Conservation (phyloP, 371 early-diverging fungal species). For the Smittium culicis region DNA sequence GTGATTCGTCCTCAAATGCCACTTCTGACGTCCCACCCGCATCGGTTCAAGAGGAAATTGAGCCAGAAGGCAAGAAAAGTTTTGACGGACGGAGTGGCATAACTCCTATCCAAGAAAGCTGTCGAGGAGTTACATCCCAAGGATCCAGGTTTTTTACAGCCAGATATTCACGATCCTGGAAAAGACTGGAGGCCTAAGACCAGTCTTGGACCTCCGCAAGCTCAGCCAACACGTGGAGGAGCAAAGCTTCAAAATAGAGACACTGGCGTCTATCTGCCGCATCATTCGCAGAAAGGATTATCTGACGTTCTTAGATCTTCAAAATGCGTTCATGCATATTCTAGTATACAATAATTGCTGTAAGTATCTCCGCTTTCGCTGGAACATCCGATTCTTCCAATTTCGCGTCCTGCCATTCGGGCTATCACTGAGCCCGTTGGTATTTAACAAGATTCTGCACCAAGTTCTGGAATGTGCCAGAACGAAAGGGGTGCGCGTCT, state of each 20-base stretch:
- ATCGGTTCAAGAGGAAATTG: background rate
- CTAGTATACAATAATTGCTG: constrained; percentile 21
- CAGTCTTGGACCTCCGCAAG: constrained; percentile 24
- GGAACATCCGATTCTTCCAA: constrained; percentile 34
- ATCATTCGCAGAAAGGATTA: constrained; percentile 21
- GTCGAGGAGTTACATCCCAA: background rate
- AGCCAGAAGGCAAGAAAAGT: background rate
- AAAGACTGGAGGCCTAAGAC: constrained; percentile 11
- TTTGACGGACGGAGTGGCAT: background rate
- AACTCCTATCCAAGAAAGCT: background rate
- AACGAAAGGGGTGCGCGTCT: constrained; percentile 23
- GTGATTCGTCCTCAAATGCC: too few species aligned
- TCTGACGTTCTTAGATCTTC: constrained; percentile 23
- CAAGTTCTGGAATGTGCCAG: constrained; percentile 26
- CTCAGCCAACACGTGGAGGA: constrained; percentile 26
- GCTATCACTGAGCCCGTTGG: constrained; percentile 30
- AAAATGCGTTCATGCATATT: constrained; percentile 31
- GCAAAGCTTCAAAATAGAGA: constrained; percentile 19
- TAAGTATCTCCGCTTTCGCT: constrained; percentile 32
- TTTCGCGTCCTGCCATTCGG: constrained; percentile 34
- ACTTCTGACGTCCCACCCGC: too few species aligned
- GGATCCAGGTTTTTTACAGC: background rate
- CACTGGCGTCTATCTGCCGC: constrained; percentile 23
- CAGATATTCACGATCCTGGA: constrained; percentile 4
- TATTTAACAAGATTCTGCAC: constrained; percentile 34